Evolutionary conservation across 352 stramenopile species (phyloP).

Genomic region (Pythium folliculosum): DNA sequence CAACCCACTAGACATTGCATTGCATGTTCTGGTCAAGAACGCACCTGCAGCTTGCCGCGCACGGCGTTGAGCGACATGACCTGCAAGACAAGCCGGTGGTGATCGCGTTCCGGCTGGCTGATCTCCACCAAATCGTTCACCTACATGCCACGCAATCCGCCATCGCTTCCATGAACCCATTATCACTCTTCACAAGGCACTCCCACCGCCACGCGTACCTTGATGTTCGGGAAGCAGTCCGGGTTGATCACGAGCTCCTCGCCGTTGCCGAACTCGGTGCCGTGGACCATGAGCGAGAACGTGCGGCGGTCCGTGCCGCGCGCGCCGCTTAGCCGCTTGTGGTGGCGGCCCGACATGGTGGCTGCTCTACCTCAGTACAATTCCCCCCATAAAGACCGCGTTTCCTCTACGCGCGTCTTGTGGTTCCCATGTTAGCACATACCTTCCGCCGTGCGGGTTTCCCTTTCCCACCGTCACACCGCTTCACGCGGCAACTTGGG

Average conservation of each 20-base stretch:
- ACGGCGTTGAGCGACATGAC: conserved; percentile 64
- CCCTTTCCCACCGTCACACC: neutral
- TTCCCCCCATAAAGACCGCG: neutral
- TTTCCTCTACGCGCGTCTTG: too few relatives aligned
- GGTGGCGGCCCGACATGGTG: conserved; percentile 20
- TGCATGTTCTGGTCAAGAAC: neutral
- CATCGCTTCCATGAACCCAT: neutral
- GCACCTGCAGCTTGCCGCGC: conserved; percentile 65
- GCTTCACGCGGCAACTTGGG: neutral
- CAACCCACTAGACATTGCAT: too few relatives aligned
- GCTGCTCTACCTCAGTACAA: neutral
- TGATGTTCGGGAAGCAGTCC: conserved; percentile 64
- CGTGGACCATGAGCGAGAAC: conserved; percentile 73
- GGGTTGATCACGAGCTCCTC: conserved; percentile 79
- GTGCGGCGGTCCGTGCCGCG: conserved; percentile 35
- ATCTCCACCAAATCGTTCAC: conserved; percentile 66
- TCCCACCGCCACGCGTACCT: conserved; percentile 15
- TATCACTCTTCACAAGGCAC: neutral
- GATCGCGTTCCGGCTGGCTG: conserved; percentile 50
- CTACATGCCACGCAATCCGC: conserved; percentile 5
- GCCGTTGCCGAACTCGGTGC: conserved; percentile 62
- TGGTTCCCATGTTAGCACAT: too few relatives aligned
- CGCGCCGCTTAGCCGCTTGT: conserved; percentile 35
- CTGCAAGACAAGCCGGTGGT: conserved; percentile 66
- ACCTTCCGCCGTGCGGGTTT: neutral